Evolutionary conservation across 78 protist genomes (phyloP).

Genomic region (Paratrimastix pyriformis): DNA sequence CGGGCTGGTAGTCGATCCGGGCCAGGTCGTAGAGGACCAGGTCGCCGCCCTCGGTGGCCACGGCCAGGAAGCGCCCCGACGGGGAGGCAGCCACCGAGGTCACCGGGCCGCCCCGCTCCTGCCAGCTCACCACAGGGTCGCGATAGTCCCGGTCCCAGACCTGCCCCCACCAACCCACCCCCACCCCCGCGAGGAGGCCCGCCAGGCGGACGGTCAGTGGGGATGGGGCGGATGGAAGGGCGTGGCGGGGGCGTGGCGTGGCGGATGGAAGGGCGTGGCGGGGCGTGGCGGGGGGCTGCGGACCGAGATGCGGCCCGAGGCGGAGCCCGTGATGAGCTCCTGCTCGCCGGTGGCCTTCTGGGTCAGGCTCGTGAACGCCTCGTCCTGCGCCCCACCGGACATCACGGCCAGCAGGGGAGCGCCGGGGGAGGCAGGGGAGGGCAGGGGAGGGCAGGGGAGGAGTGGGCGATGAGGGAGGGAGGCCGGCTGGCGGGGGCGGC

Average conservation of each 20-base stretch:
- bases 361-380: not conserved
- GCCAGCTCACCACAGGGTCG: not conserved
- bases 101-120: not conserved
- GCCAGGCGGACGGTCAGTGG: too few species aligned
- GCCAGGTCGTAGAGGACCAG: not conserved
- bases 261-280: too few species aligned
- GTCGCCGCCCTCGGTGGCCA: not conserved
- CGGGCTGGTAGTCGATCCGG: not conserved
- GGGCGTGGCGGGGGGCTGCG: too few species aligned
- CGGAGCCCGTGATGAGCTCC: constrained; percentile 15
- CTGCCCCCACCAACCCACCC: too few species aligned
- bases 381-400: not conserved
- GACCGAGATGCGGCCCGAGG: not conserved
- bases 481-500: too few species aligned
- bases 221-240: too few species aligned
- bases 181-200: too few species aligned
- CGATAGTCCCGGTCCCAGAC: constrained; percentile 12
- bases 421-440: too few species aligned
- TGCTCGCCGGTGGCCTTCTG: not conserved
- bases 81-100: not conserved
- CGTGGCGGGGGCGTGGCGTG: too few species aligned
- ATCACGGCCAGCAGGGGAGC: too few species aligned
- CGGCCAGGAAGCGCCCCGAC: not conserved
- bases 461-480: too few species aligned
- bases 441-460: too few species aligned